Conservation (phyloP, 2,329 filamentous ascomycete species). For the Didymella glomerata region DNA sequence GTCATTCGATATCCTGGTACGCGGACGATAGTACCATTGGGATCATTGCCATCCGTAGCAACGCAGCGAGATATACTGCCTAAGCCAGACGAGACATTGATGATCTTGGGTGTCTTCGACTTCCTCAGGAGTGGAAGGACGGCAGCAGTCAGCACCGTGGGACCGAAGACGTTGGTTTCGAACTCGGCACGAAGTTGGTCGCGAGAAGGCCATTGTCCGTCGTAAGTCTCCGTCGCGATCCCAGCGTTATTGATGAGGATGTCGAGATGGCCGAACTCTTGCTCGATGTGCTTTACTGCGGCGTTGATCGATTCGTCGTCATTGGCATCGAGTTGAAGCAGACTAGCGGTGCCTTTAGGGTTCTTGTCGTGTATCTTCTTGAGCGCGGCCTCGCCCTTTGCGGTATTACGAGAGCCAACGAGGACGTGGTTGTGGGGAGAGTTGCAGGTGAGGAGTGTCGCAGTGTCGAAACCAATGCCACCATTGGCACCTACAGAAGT, state of each 20-base stretch:
- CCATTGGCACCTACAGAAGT: constrained; percentile 42
- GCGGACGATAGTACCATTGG: constrained; percentile 5
- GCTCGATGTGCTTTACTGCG: constrained; percentile 43
- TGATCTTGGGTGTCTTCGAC: constrained; percentile 40
- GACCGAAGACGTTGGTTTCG: constrained; percentile 51
- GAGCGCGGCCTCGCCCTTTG: constrained; percentile 45
- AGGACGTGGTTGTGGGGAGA: constrained; percentile 48
- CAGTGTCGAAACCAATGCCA: constrained; percentile 49
- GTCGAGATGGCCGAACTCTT: constrained; percentile 64
- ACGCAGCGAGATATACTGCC: constrained; percentile 43
- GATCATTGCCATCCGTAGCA: constrained; percentile 21
- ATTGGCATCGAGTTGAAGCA: constrained; percentile 50
- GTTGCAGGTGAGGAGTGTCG: constrained; percentile 38
- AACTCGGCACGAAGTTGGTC: constrained; percentile 35
- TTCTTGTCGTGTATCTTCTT: constrained; percentile 40
- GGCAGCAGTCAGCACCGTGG: constrained; percentile 43
- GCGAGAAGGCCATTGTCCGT: constrained; percentile 26
- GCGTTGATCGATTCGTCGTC: constrained; percentile 46
- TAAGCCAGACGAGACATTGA: constrained; percentile 49
- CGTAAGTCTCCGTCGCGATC: constrained; percentile 44
- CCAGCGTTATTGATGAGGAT: constrained; percentile 90
- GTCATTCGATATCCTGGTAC: constrained; percentile 45
- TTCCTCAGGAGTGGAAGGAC: constrained; percentile 48
- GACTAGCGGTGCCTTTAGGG: constrained; percentile 41
- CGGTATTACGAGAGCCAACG: constrained; percentile 44